A percentile compares a stretch with the other conserved stretches of the same genome.
These are phyloP conservation scores for Lichtheimia ornata DNA, from an alignment of 371 early-diverging fungal genomes.

Conservation along the genomic window DNA sequence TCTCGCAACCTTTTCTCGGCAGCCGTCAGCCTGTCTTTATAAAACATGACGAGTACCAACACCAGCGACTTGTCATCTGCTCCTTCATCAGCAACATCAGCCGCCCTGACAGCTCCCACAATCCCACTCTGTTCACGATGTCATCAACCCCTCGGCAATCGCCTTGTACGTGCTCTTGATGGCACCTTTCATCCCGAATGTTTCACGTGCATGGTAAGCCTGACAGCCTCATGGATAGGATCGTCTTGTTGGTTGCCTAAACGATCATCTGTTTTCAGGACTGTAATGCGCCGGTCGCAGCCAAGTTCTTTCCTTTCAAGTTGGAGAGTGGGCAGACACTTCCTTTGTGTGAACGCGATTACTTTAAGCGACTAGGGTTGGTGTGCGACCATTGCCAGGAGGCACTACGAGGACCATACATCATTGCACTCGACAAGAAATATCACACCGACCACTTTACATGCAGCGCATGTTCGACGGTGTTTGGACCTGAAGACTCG, in stretches of 20 bases:
- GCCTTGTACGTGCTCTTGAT: conserved; percentile 89
- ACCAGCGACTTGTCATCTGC: conserved; percentile 1
- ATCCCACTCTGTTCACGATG: conserved; percentile 19
- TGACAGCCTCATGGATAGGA: no score
- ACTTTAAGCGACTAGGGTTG: conserved; percentile 80
- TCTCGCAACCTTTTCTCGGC: not conserved
- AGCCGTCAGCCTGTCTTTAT: not conserved
- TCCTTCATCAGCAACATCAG: not conserved
- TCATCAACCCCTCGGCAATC: conserved; percentile 55
- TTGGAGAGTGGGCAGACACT: conserved; percentile 46
- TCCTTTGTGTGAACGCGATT: conserved; percentile 85
- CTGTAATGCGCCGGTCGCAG: conserved; percentile 81
- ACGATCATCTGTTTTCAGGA: conserved; percentile 55
- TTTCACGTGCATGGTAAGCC: conserved; percentile 85
- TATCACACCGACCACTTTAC: conserved; percentile 97
- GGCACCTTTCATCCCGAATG: conserved; percentile 91
- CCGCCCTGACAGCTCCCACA: conserved; percentile 7
- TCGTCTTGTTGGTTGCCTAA: not conserved
- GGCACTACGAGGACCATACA: conserved; percentile 89
- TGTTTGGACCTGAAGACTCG: conserved; percentile 95
- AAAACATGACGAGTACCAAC: conserved; percentile 3
- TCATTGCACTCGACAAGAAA: conserved; percentile 89
- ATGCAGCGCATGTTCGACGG: conserved; percentile 87
- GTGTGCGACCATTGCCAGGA: conserved; percentile 90
- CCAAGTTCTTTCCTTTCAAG: conserved; percentile 83